Evolutionary conservation across 306 rosid genomes (phyloP).

Genomic region (Dalbergia cochinchinensis): DNA sequence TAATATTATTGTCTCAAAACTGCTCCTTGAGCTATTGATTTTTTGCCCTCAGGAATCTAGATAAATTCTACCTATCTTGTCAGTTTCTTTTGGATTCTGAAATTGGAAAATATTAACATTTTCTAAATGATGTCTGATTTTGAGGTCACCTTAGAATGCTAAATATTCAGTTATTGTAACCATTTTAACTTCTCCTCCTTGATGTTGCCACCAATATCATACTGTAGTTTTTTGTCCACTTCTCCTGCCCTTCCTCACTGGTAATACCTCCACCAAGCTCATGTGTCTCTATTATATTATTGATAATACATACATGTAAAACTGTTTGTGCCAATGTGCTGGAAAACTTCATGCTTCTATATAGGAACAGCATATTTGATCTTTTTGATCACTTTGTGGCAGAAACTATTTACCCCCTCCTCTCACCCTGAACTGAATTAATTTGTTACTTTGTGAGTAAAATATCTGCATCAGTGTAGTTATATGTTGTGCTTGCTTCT

Average conservation of each 20-base stretch:
- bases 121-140: background rate
- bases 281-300: background rate
- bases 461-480: slow-evolving; percentile 7
- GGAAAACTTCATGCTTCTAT: background rate
- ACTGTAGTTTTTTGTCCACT: background rate
- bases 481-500: slow-evolving; percentile 26
- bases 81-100: background rate
- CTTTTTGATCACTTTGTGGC: background rate
- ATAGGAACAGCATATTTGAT: background rate
- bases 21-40: background rate
- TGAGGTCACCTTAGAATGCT: background rate
- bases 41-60: background rate
- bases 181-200: background rate
- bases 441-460: background rate
- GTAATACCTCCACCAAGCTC: background rate
- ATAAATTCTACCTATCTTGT: background rate
- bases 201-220: background rate
- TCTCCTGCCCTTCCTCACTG: background rate
- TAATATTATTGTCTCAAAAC: background rate
- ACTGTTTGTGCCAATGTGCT: background rate
- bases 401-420: background rate
- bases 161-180: background rate
- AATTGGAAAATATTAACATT: background rate
- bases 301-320: background rate
- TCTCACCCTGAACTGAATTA: background rate